Evolutionary conservation across 202 grass and related monocot species (phyloP), one percentile per base, ranked within the genome.

Genomic region (Miscanthus sacchariflorus): DNA sequence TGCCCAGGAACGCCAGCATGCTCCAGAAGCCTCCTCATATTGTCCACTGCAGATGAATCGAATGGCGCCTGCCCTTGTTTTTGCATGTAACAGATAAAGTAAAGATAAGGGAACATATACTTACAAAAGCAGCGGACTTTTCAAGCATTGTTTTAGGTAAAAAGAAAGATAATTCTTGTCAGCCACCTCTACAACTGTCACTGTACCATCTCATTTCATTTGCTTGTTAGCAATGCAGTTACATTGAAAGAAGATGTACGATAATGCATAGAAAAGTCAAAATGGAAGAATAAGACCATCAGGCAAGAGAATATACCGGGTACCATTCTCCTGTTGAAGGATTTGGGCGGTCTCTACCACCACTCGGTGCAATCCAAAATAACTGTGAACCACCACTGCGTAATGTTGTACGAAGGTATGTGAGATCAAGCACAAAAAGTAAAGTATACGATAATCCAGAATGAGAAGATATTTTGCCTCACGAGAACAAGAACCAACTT

Each of bases 351-450:
- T 99, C 96, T 88, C 96, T 96, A 87, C 96, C 96, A 89, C 96
- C 96, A 92, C 96, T 96, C 43, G 96, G 94, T 43, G 96, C 96
- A 87, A 96, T 99, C 97, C 97, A 99, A 85, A 96, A 93, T 88
- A 96, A 85, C 25, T 99, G 97, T 87, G 97, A 99, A 86, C 94
- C 94, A 3, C 89, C 91, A 76, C 97, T 99, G 77, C 76, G 72
- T 83, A 79, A 81, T 78, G 58, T 85, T 44, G 7, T 58, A 73
- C 59, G 8, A 82, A 88, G 73, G 83, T 72, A 68, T 38, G 24
- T 74, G 81, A 79, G 18, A 72, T 68, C 67, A 86, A 89, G 12
- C 44, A 25, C 63, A 35, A 67, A 18, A 80, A 54, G 11, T 30
- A 39, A 54, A 85, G n/a, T 74, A 70, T 52, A 79, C 23, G 25